Base-by-base conservation (phyloP, 2,329 filamentous ascomycete genomes). In the Penicillium sp. region DNA sequence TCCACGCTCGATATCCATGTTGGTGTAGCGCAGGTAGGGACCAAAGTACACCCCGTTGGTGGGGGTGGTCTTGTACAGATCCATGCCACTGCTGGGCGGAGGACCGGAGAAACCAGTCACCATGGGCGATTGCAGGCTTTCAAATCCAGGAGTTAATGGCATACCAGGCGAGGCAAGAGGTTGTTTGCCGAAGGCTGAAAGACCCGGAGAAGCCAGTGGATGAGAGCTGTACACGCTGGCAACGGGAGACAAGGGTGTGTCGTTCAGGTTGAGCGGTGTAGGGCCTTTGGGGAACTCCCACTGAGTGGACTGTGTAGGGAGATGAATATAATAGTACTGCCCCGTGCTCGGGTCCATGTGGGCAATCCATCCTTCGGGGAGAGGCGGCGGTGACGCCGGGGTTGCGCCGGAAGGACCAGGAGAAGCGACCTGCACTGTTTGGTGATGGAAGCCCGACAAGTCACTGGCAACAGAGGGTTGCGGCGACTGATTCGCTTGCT, bases 271-370 rank as follows among this genome's bases (percentile, higher is more conserved):
- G 50, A 97, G 81, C 1, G 93, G 93, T 22, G 91, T 96, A 0
- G 92, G 92, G 0, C 93, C 93, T 75, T 97, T 97, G 27, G 94
- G 94, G 63, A 97, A 97, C 68, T 99, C 94, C 94, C 94, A 99
- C 70, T 99, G 94, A 0, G 94, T 99, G 3, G 92, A 91, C 70
- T 97, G 94, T 0, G 90, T 92, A 1, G 92, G 89, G 29, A 99
- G 81, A 72, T 99, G 94, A 55, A 99, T 99, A 68, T 99, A 99
- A 73, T 99, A 99, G 74, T 97, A 99, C 69, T 97, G 93, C 1
- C 94, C 94, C 2, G 93, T 97, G 69, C 89, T 96, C 62, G 91
- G 89, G 70, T 99, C 94, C 4, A 97, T 81, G 72, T 97, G 94
- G 18, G 94, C 91, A 67, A 99, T 97, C 94, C 94, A 99, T 32